Evolutionary conservation across 768 basidiomycete genomes (phyloP), one percentile per base, ranked within the genome.

Genomic region (Chalciporus piperatus): DNA sequence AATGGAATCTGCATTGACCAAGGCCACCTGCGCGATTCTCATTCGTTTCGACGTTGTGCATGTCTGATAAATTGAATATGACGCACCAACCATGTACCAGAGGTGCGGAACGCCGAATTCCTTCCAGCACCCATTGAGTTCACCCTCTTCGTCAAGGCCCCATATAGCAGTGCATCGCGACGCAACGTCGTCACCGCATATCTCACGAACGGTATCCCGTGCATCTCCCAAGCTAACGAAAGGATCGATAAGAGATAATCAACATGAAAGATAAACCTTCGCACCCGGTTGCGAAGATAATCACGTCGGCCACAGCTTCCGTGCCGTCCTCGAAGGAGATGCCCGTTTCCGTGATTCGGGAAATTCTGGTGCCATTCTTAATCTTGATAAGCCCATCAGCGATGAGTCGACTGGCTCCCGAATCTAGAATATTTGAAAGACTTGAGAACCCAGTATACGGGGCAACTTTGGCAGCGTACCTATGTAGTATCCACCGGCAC

Each of bases 141-240:
- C 83, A 1, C 84, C 82, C 67, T 89, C 82, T 35, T 72, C 66
- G 60, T 84, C 74, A 39, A 86, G 55, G 32, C 84, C 79, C 86
- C 85, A 81, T 25, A 85, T 65, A 23, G 73, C 68, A 42, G 75
- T 71, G 52, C 82, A 67, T 59, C 72, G 67, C 41, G 71, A 59
- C 1, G 69, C 72, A 7, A 79, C 55, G 17, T 74, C 72, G 9
- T 75, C 68, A 0, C 77, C 81, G 28, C 78, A 74, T 11, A 84
- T 66, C 14, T 64, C 60, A 40, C 65, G 66, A 25, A 78, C 59
- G 7, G 71, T 65, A 4, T 69, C 65, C 13, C 66, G 65, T 2
- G 73, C 58, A 52, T 78, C 73, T 10, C 76, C 77, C 48, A 75
- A 72, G 4, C 80, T 83, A 10, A 28, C 11, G 17, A 39, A 40